phyloP scores from a whole-genome alignment of 2,329 filamentous ascomycete species.

The Aspergillus melleus region DNA sequence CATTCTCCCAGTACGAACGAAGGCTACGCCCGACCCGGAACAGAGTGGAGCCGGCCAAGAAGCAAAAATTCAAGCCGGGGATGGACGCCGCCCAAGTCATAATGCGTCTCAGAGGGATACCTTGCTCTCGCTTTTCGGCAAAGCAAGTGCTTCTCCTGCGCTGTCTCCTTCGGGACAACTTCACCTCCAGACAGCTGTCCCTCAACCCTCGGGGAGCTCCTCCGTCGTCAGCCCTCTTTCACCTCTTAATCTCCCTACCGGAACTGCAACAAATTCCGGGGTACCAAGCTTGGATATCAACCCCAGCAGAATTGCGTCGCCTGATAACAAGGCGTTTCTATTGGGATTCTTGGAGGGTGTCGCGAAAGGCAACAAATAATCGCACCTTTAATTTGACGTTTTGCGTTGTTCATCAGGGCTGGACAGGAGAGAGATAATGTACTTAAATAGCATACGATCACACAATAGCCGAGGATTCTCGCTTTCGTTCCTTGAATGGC shows the following conservation, averaged over 20 bases:
- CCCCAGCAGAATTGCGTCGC: constrained; percentile 48
- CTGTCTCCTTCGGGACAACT: constrained; percentile 21
- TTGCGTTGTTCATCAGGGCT: not conserved
- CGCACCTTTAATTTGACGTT: not conserved
- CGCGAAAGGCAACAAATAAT: constrained; percentile 43
- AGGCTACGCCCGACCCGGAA: constrained; percentile 21
- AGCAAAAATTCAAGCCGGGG: constrained; percentile 22
- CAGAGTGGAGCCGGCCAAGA: constrained; percentile 14
- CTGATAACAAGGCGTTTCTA: constrained; percentile 73
- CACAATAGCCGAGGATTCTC: not conserved
- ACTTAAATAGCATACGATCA: not conserved
- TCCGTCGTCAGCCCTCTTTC: constrained; percentile 33
- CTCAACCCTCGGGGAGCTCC: constrained; percentile 22
- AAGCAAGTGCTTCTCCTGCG: constrained; percentile 34
- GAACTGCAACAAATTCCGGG: constrained; percentile 40
- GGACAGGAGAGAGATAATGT: not conserved
- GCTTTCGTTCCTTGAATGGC: not conserved
- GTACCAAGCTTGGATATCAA: constrained; percentile 46
- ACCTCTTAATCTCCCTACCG: constrained; percentile 23
- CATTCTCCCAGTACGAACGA: constrained; percentile 28
- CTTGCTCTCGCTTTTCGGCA: constrained; percentile 64
- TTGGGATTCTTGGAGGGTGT: constrained; percentile 69
- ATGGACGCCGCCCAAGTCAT: constrained; percentile 43
- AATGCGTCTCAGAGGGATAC: constrained; percentile 49
- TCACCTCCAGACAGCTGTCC: constrained; percentile 20